Evolutionary conservation across 305 asterid genomes (phyloP).

Genomic region (Andrographis paniculata): DNA sequence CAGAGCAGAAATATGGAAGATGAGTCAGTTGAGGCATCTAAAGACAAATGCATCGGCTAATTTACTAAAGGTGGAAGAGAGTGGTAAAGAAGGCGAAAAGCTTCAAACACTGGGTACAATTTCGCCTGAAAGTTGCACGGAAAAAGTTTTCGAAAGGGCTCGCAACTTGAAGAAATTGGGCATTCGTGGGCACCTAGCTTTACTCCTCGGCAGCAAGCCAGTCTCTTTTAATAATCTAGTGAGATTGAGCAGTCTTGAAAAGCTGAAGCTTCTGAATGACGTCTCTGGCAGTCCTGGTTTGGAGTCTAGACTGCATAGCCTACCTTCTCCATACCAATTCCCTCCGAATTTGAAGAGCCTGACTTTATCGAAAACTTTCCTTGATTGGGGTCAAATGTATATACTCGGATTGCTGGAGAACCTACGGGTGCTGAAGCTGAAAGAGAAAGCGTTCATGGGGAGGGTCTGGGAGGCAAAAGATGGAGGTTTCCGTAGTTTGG

Average conservation of each 20-base stretch:
- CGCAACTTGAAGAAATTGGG: conserved; percentile 16
- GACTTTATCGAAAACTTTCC: conserved; percentile 27
- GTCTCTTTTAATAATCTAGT: conserved; percentile 27
- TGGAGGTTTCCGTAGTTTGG: conserved; percentile 24
- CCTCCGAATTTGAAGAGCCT: conserved; percentile 29
- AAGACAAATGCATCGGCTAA: conserved; percentile 1
- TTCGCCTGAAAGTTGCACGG: conserved; percentile 7
- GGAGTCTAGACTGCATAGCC: conserved; percentile 20
- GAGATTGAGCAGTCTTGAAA: conserved; percentile 8
- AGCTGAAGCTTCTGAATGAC: conserved; percentile 19
- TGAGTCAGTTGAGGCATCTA: conserved; percentile 14
- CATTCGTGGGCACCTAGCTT: background rate
- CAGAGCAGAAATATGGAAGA: conserved; percentile 15
- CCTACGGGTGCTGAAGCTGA: conserved; percentile 24
- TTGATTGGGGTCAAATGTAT: conserved; percentile 23
- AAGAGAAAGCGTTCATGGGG: conserved; percentile 30
- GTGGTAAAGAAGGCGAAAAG: background rate
- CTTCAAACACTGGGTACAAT: conserved; percentile 9
- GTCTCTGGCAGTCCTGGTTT: conserved; percentile 27
- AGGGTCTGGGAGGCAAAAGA: conserved; percentile 18
- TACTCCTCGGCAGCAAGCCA: conserved; percentile 1
- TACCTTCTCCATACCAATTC: conserved; percentile 29
- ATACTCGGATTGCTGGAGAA: conserved; percentile 18
- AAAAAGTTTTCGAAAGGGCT: conserved; percentile 2
- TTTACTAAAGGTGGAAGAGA: background rate